These are phyloP conservation scores for Boehmeria nivea DNA, from an alignment of 306 rosid species.

Conservation along the genomic window DNA sequence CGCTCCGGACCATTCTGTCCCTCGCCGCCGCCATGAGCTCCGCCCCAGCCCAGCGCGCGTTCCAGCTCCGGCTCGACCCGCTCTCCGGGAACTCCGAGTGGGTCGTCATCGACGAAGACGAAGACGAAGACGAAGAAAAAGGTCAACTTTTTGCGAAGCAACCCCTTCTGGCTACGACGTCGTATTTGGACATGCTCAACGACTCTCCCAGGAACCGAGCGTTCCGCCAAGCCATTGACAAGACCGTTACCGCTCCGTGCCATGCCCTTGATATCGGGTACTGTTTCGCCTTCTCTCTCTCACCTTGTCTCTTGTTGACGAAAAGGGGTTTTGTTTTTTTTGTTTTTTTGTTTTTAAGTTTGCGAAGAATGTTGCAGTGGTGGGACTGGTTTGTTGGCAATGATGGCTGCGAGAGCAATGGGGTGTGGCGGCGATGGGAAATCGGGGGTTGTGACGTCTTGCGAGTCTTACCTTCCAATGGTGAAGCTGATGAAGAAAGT, in stretches of 20 bases:
- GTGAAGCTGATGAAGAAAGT: slow-evolving; percentile 85
- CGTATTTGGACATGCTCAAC: slow-evolving; percentile 91
- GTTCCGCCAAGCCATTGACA: slow-evolving; percentile 67
- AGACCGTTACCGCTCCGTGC: slow-evolving; percentile 59
- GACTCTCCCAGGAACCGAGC: slow-evolving; percentile 69
- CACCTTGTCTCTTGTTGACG: not conserved
- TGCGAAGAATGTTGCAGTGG: no score
- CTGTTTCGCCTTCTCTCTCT: not conserved
- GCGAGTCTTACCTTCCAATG: slow-evolving; percentile 98
- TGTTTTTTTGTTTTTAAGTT: no score
- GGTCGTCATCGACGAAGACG: slow-evolving; percentile 61
- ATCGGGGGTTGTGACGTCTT: slow-evolving; percentile 62
- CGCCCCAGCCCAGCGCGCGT: no score
- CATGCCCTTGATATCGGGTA: slow-evolving; percentile 92
- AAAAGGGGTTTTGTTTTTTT: not conserved
- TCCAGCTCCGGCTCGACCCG: slow-evolving; percentile 76
- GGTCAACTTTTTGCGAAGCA: no score
- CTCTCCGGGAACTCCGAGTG: slow-evolving; percentile 89
- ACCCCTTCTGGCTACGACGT: slow-evolving; percentile 63
- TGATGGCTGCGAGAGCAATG: slow-evolving; percentile 96
- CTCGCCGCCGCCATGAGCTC: no score
- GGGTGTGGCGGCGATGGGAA: slow-evolving; percentile 65
- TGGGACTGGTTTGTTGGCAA: slow-evolving; percentile 89
- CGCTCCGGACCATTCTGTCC: no score
- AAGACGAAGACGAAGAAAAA: slow-evolving; percentile 19